Evolutionary conservation across 768 basidiomycete genomes (phyloP), one percentile per base, ranked within the genome.

Genomic region (Mycena rosella): DNA sequence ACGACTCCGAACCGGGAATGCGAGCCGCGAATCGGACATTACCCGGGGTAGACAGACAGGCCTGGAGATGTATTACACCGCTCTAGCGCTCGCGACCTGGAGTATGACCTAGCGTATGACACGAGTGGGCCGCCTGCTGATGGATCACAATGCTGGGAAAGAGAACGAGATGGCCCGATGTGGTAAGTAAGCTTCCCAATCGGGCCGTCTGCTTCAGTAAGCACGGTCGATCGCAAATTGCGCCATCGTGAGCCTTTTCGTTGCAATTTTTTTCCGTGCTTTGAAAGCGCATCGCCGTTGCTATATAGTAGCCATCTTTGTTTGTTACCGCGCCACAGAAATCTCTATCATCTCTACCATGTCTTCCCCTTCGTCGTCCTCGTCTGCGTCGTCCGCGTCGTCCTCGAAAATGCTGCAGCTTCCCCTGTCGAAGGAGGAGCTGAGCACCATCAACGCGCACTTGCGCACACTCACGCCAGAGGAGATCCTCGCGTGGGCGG

Each of bases 401-500:
- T 81, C 82, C 54, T 85, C 85, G 2, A 60, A 67, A 65, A 71
- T 71, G 66, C 81, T 92, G 42, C 73, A 83, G 56, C 82, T 89
- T 13, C 92, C 93, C 0, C 77, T 93, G 54, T 82, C 88, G 1
- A 62, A 78, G 60, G 87, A 86, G 56, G 82, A 90, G 66, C 85
- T 97, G 42, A 80, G 82, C 24, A 75, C 80, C 32, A 89, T 96
- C 82, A 99, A 99, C 76, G 84, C 82, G 13, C 80, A 94, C 75
- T 89, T 99, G 11, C 84, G 84, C 38, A 76, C 84, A 1, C 87
- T 95, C 66, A 84, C 89, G 0, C 95, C 98, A 1, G 91, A 95
- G 71, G 87, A 95, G 68, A 95, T 98, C 71, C 86, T 99, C 59
- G 74, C 77, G 76, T 99, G 97, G 97, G 95, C 91, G 1, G 76